Evolutionary conservation across 169 alveolate genomes (phyloP), one percentile per base, ranked within the genome.

Genomic region (Babesia bovis): DNA sequence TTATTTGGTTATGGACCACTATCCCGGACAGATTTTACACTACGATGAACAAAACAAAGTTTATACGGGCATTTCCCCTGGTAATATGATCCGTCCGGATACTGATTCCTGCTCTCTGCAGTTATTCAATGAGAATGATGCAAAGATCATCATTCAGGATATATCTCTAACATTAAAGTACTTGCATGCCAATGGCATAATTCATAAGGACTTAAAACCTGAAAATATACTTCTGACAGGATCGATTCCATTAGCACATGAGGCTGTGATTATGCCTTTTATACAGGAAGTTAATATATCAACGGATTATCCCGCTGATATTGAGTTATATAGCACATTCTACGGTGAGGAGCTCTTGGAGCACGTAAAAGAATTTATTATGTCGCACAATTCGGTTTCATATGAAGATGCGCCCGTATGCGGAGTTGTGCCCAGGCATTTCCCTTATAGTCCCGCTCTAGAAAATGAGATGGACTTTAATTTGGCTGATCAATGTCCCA

Each of bases 141-240:
- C 87, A 17, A 70, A 38, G 15, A 9, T 26, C 3, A 79, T 79
- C 36, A 51, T 79, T 45, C 68, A 47, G 52, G 82, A 79, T 13
- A 50, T 79, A 7, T 49, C 58, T 0, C 25, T 19, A 3, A 79
- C 84, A 1, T 42, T 67, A 9, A 17, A 10, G 40, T 67, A 33
- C 23, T 49, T 79, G 9, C 87, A 79, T 45, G 32, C 57, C n/a
- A 41, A 42, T 0, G 87, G 87, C 3, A 78, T 89, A 26, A 67
- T 87, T 9, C 94, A 89, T 60, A 83, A 86, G 68, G 94, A 89
- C 41, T 74, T 89, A 51, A 89, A 89, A 58, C 94, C 94, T 0
- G 94, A 89, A 53, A 89, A 89, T 42, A 70, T 89, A 41, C 66
- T 89, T 3, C 55, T 82, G 58, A 65, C 66, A 42, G 40, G 36